Base-by-base conservation (phyloP, 202 grass and related monocot species). In the Miscanthus sacchariflorus region DNA sequence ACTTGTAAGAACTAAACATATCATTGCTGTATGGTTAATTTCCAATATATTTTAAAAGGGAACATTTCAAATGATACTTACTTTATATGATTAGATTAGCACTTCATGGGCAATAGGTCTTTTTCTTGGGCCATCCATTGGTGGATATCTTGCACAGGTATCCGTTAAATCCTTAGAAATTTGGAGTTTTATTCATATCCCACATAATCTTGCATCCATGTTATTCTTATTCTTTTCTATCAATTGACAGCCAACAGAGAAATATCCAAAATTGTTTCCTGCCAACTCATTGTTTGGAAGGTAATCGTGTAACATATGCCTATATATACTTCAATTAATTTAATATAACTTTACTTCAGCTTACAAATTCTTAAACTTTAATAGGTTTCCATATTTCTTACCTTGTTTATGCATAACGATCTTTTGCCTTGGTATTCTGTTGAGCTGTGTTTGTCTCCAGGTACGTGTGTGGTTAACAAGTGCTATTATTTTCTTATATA, bases 1-100 rank as follows among this genome's bases (percentile, higher is more conserved):
- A 87, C 83, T 96, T 76, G 94, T 96, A 90, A 76, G 85, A 61
- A 21, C 19, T 9, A 59, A 9, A 59, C 2, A n/a, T 59, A 19
- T 59, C 7, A 59, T 59, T n/a, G 19, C 0, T 59, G 2, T 58
- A 58, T 56, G 18, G 19, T 19, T 59, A 59, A 59, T 9, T n/a
- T n/a, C 56, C 19, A 59, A 3, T 59, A 21, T 59, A 7, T 59
- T n/a, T 59, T 0, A 3, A 58, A 59, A 59, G 18, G 7, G 19
- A 9, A n/a, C 56, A 59, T n/a, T 59, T 59, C 19, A n/a, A n/a
- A 59, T n/a, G 56, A 59, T 59, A 58, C 19, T n/a, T n/a, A 7
- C 2, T 59, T n/a, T n/a, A 59, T 59, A n/a, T 59, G 7, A 59
- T n/a, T 58, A 59, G 56, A 59, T 59, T 59, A 59, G 56, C 56